Evolutionary conservation across 805 yeast genomes (phyloP).

Genomic region (Dipodascopsis uninucleata): DNA sequence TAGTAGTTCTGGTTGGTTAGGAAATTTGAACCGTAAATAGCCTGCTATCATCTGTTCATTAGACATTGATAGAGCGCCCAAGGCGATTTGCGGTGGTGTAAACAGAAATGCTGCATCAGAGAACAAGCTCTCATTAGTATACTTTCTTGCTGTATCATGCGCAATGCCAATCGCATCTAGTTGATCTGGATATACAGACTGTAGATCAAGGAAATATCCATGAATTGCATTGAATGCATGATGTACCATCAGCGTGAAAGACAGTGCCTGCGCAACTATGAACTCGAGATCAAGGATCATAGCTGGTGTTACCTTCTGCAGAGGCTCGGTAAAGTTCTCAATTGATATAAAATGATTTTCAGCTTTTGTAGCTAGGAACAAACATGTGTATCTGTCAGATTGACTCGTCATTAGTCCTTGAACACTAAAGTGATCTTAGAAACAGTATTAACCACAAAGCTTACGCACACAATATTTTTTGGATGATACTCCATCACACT

Average conservation of each 20-base stretch:
- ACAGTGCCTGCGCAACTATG: constrained; percentile 62
- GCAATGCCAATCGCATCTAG: constrained; percentile 43
- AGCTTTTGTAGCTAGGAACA: constrained; percentile 87
- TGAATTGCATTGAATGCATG: constrained; percentile 88
- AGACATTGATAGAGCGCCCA: constrained; percentile 71
- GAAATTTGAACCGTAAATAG: constrained; percentile 65
- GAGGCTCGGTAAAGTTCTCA: constrained; percentile 67
- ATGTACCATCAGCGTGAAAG: constrained; percentile 79
- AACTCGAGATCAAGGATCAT: constrained; percentile 79
- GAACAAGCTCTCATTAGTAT: constrained; percentile 63
- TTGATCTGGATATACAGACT: constrained; percentile 46
- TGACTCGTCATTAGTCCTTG: neutral
- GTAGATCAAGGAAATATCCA: constrained; percentile 91
- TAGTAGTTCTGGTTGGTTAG: constrained; percentile 31
- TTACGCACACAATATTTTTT: constrained; percentile 55
- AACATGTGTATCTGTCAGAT: constrained; percentile 52
- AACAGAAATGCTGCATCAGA: constrained; percentile 73
- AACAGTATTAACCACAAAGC: constrained; percentile 30
- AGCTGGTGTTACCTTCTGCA: constrained; percentile 62
- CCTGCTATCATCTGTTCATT: constrained; percentile 61
- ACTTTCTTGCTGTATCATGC: constrained; percentile 62
- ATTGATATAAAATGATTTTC: constrained; percentile 89
- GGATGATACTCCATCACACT: constrained; percentile 89
- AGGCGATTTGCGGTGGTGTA: constrained; percentile 94
- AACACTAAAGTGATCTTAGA: no score